phyloP scores from a whole-genome alignment of 2,329 filamentous ascomycete species.

The Colletotrichum simmondsii region DNA sequence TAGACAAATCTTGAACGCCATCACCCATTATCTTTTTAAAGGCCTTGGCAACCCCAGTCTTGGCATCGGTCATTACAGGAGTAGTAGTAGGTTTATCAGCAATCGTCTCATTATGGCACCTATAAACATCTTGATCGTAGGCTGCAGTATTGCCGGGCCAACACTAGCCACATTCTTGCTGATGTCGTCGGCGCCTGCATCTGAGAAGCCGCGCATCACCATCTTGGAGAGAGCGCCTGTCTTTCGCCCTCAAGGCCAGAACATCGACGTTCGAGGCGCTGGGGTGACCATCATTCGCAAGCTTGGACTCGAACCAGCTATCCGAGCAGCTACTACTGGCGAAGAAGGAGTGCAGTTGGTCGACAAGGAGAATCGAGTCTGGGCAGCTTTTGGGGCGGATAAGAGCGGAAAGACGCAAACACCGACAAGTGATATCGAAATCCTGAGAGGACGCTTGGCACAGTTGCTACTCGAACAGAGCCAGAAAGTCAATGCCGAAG shows the following conservation, averaged over 20 bases:
- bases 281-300: constrained; percentile 50
- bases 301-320: constrained; percentile 50
- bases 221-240: constrained; percentile 50
- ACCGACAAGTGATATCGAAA: constrained; percentile 67
- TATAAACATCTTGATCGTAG: constrained; percentile 41
- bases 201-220: constrained; percentile 42
- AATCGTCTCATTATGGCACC: constrained; percentile 13
- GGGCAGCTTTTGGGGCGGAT: constrained; percentile 51
- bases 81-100: neutral
- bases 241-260: constrained; percentile 43
- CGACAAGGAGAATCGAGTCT: constrained; percentile 48
- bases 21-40: neutral
- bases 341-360: constrained; percentile 61
- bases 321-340: constrained; percentile 42
- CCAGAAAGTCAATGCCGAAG: constrained; percentile 27
- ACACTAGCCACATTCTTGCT: constrained; percentile 38
- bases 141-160: constrained; percentile 47
- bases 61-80: neutral
- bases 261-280: constrained; percentile 49
- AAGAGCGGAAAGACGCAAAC: constrained; percentile 53
- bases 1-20: neutral
- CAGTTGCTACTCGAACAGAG: constrained; percentile 57
- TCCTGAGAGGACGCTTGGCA: constrained; percentile 66
- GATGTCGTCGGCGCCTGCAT: neutral
- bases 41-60: neutral